Evolutionary conservation across 257 asterid genomes (phyloP), one percentile per base, ranked within the genome.

Genomic region (Petrea volubilis): DNA sequence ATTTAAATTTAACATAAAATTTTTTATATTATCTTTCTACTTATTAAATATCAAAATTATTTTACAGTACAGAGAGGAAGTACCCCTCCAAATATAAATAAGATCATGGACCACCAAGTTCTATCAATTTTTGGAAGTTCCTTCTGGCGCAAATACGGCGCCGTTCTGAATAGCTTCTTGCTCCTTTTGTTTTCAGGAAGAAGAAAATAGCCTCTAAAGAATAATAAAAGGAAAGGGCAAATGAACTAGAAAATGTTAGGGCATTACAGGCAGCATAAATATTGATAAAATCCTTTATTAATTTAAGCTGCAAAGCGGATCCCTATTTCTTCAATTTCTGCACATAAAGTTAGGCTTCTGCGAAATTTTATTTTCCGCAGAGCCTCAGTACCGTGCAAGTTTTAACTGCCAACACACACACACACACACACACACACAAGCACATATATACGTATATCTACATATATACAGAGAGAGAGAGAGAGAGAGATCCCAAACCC

Each of bases 181-280:
- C n/a, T n/a, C n/a, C n/a, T 20, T 49, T 53, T 20, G 4, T 51
- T 21, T 25, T 27, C 20, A 0, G 38, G 2, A 0, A 0, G 21
- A 17, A 25, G 25, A 60, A 60, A 17, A n/a, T 7, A 1, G 25
- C 23, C 11, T 56, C 3, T 14, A 29, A 57, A 18, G 8, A 0
- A n/a, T n/a, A 25, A 46, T 27, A 18, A 12, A 2, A 17, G 14
- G 4, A 40, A 61, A 27, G 7, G 27, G 7, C 7, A 23, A 33
- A 7, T n/a, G 27, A 44, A 9, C 0, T 5, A 14, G 27, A 24
- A 68, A 47, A 68, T 82, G 44, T 82, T 64, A 33, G 82, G 86
- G 82, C 71, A 43, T 68, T 73, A 82, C 86, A 68, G 86, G 86
- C 86, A 82, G 86, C 86, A 76, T 17, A 82, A 78, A 82, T 69